Evolutionary conservation across 225 moss, liverwort and hornwort genomes (phyloP).

Genomic region (Lunularia cruciata): DNA sequence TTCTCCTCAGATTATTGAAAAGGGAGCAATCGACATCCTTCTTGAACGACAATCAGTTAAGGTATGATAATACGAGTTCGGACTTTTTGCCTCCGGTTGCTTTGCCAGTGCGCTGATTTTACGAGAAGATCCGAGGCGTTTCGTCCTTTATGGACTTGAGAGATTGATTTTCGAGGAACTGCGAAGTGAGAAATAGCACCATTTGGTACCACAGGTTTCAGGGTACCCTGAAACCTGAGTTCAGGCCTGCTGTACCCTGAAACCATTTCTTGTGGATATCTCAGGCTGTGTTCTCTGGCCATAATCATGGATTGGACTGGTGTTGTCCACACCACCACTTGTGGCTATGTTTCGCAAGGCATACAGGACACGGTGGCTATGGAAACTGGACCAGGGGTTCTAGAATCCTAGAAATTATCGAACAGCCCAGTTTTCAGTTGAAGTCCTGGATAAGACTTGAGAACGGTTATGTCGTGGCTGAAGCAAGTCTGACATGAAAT

Average conservation of each 20-base stretch:
- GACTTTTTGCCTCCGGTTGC: too few species aligned
- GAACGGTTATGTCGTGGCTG: slow-evolving; percentile 43
- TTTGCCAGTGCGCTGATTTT: too few species aligned
- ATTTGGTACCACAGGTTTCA: too few species aligned
- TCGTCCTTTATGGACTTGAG: too few species aligned
- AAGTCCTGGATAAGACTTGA: slow-evolving; percentile 67
- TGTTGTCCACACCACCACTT: slow-evolving; percentile 63
- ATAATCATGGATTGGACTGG: slow-evolving; percentile 92
- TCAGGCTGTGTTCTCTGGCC: slow-evolving; percentile 81
- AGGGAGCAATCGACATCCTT: slow-evolving; percentile 60
- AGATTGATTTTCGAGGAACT: too few species aligned
- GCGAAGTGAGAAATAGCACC: too few species aligned
- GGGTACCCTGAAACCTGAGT: too few species aligned
- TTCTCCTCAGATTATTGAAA: slow-evolving; percentile 60
- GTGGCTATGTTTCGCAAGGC: slow-evolving; percentile 78
- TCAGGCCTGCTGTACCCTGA: too few species aligned
- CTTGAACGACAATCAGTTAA: slow-evolving; percentile 57
- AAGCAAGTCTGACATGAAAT: slow-evolving; percentile 12
- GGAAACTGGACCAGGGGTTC: slow-evolving; percentile 78
- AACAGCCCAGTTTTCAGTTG: slow-evolving; percentile 42
- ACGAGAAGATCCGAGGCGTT: too few species aligned
- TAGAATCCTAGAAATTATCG: slow-evolving; percentile 58
- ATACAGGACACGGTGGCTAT: slow-evolving; percentile 87
- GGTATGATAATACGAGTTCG: slow-evolving; percentile 48
- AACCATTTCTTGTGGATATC: too few species aligned